These are phyloP conservation scores for Populus davidiana DNA, from an alignment of 345 rosid genomes.

Conservation along the genomic window DNA sequence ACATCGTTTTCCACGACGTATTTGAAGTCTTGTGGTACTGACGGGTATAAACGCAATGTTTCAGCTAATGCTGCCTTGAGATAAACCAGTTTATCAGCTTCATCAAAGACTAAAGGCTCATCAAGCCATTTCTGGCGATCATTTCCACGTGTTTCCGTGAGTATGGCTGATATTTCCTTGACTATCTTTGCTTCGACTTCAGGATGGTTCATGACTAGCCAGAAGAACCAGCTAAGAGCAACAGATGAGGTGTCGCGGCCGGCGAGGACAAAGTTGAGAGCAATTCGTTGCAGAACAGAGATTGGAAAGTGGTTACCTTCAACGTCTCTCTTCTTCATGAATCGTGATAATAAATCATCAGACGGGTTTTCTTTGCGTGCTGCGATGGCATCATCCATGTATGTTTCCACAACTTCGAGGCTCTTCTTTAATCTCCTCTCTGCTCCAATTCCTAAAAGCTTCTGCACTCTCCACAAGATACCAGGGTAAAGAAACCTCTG, in stretches of 20 bases:
- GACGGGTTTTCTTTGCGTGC: constrained; percentile 69
- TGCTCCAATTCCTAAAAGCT: constrained; percentile 52
- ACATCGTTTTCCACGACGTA: constrained; percentile 67
- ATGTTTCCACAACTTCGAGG: constrained; percentile 54
- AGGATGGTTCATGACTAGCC: constrained; percentile 73
- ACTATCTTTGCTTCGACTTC: constrained; percentile 61
- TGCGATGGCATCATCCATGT: constrained; percentile 66
- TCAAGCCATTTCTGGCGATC: constrained; percentile 56
- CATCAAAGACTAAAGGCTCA: constrained; percentile 74
- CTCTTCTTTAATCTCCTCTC: constrained; percentile 55
- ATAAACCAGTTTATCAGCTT: constrained; percentile 66
- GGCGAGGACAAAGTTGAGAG: constrained; percentile 82
- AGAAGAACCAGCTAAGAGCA: constrained; percentile 93
- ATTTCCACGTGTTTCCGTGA: constrained; percentile 61
- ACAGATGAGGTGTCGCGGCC: constrained; percentile 94
- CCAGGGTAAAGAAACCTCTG: constrained; percentile 74
- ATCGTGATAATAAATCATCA: constrained; percentile 78
- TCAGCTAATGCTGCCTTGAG: constrained; percentile 88
- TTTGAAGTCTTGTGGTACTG: constrained; percentile 85
- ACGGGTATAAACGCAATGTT: constrained; percentile 85
- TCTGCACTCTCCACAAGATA: constrained; percentile 64
- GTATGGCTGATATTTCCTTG: constrained; percentile 54
- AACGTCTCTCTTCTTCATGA: constrained; percentile 69
- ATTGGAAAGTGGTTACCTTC: constrained; percentile 56
- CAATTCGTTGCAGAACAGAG: constrained; percentile 74